A percentile compares a stretch with the other conserved stretches of the same genome.
These are phyloP conservation scores for Candida tunisiensis DNA, from an alignment of 1,139 yeast species.

Conservation along the genomic window DNA sequence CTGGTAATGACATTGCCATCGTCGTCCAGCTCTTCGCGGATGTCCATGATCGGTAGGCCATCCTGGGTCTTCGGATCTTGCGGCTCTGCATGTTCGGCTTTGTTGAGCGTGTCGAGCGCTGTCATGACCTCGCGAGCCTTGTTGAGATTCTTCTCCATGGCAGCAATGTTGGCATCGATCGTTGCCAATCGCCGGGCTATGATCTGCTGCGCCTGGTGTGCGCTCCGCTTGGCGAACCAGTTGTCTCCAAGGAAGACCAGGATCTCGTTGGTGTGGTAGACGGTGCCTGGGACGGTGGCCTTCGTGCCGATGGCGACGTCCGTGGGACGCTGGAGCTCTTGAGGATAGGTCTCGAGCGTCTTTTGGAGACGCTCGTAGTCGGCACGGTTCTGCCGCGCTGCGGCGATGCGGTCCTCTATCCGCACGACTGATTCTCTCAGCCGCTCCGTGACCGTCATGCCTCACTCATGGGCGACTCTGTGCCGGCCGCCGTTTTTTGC, in stretches of 20 bases:
- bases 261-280: no score
- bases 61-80: conserved; percentile 9
- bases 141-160: conserved; percentile 26
- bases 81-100: conserved; percentile 1
- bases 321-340: no score
- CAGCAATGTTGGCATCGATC: conserved; percentile 23
- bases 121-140: conserved; percentile 20
- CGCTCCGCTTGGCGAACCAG: conserved; percentile 34
- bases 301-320: no score
- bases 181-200: conserved; percentile 24
- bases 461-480: neutral
- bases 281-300: no score
- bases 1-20: conserved; percentile 41
- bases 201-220: conserved; percentile 28
- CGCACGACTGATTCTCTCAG: neutral
- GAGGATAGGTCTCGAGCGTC: no score
- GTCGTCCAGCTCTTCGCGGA: conserved; percentile 72
- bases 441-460: neutral
- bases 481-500: neutral
- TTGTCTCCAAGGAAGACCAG: conserved; percentile 45
- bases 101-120: conserved; percentile 5
- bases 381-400: no score
- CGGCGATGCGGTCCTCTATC: no score
- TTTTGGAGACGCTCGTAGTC: no score
- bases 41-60: conserved; percentile 58